Evolutionary conservation across 1,139 yeast species (phyloP).

Genomic region (Pichia terricola): DNA sequence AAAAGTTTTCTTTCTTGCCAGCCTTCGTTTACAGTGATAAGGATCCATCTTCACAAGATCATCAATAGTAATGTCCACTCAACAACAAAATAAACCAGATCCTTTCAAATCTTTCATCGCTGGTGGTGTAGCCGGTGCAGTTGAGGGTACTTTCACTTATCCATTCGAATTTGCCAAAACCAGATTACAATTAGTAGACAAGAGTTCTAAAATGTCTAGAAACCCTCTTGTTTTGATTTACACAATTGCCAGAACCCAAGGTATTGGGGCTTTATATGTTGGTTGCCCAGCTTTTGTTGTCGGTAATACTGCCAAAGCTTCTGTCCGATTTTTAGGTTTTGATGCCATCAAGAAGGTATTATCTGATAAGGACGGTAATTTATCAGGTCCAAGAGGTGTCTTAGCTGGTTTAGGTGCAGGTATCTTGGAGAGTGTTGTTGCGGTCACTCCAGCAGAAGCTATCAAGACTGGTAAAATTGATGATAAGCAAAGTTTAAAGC

Average conservation of each 20-base stretch:
- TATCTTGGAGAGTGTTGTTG: slow-evolving; percentile 78
- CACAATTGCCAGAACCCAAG: slow-evolving; percentile 67
- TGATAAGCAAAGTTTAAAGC: slow-evolving; percentile 68
- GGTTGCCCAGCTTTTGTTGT: slow-evolving; percentile 98
- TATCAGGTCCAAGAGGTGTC: slow-evolving; percentile 85
- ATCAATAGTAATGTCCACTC: neutral
- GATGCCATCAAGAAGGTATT: slow-evolving; percentile 73
- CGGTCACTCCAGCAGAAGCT: slow-evolving; percentile 96
- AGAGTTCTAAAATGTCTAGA: slow-evolving; percentile 55
- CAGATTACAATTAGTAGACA: slow-evolving; percentile 74
- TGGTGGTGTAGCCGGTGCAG: slow-evolving; percentile 92
- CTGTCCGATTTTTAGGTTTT: slow-evolving; percentile 86
- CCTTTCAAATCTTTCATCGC: slow-evolving; percentile 78
- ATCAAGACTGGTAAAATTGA: slow-evolving; percentile 93
- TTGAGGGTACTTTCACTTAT: slow-evolving; percentile 83
- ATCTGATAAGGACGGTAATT: slow-evolving; percentile 75
- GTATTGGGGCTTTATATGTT: slow-evolving; percentile 71
- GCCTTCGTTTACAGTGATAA: no score
- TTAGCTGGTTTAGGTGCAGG: slow-evolving; percentile 97
- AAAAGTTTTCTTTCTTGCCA: no score
- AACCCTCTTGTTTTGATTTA: slow-evolving; percentile 78
- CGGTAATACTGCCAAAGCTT: slow-evolving; percentile 93
- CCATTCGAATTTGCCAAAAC: slow-evolving; percentile 98
- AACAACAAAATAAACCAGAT: slow-evolving; percentile 27
- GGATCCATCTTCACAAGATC: no score